Evolutionary conservation across 2,329 filamentous ascomycete genomes (phyloP), one percentile per base, ranked within the genome.

Genomic region (Botrytis paeoniae): DNA sequence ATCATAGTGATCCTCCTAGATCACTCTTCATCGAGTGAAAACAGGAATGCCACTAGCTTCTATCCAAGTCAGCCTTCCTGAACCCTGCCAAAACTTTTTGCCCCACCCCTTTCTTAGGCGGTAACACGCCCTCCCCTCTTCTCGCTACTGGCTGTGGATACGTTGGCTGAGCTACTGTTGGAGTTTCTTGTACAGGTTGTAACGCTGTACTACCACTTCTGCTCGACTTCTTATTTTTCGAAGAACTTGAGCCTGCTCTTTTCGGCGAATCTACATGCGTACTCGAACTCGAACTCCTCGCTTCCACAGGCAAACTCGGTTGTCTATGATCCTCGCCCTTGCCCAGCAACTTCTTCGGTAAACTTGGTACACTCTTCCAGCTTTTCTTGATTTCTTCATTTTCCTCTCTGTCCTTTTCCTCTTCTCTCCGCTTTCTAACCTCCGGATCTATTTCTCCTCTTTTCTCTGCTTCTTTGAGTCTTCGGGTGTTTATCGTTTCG

Each of bases 391-490:
- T 77, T 62, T 78, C 78, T 54, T 78, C 75, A 32, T 76, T 75
- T 76, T 78, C 77, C n/a, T 83, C 82, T 75, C 82, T 85, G 73
- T 83, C 80, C 71, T 82, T 83, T 76, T 85, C 84, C 79, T 86
- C 86, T 76, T 86, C 82, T 18, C 88, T 83, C 77, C 87, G 86
- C 75, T 85, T 85, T 76, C 76, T 70, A 48, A 79, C 75, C 18
- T 70, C 69, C 10, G 72, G 73, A 68, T 78, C 73, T 18, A 78
- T 66, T 18, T 76, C 75, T 22, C 78, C 78, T 39, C 77, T 72
- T 43, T 76, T 75, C 64, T 78, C 77, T 3, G 90, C 96, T 79
- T 96, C 96, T 9, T 95, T 98, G 89, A 95, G 97, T 76, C 97
- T 96, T 80, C 96, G 93, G 51, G 92, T 96, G 79, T 97, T 94